These are phyloP conservation scores for Colletotrichum shisoi DNA, from an alignment of 2,329 filamentous ascomycete genomes.

Conservation along the genomic window DNA sequence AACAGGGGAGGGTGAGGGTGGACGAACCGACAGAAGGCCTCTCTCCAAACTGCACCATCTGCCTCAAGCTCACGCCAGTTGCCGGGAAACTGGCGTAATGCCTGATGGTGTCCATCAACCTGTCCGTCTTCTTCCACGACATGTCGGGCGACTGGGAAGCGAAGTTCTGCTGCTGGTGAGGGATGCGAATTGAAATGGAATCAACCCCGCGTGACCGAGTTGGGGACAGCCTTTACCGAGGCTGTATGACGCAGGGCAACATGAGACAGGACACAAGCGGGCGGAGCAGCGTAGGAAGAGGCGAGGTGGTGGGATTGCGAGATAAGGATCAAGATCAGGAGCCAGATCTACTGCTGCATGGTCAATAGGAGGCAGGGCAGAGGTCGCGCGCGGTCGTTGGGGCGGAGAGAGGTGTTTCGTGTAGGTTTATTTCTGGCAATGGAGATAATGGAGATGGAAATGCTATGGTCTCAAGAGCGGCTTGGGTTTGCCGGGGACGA, in stretches of 20 bases:
- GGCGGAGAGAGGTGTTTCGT: slow-evolving; percentile 28
- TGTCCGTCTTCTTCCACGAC: slow-evolving; percentile 92
- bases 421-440: slow-evolving; percentile 37
- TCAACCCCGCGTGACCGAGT: slow-evolving; percentile 40
- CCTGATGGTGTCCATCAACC: slow-evolving; percentile 95
- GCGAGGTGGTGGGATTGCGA: slow-evolving; percentile 10
- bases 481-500: slow-evolving; percentile 34
- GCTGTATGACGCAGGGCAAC: slow-evolving; percentile 41
- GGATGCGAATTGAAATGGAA: slow-evolving; percentile 36
- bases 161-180: slow-evolving; percentile 22
- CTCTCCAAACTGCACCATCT: slow-evolving; percentile 99
- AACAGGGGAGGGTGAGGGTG: slow-evolving; percentile 9
- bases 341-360: slow-evolving; percentile 30
- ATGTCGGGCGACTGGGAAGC: slow-evolving; percentile 61
- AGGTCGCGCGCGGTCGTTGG: slow-evolving; percentile 29
- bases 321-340: slow-evolving; percentile 1
- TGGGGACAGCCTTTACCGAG: slow-evolving; percentile 40
- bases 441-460: slow-evolving; percentile 25
- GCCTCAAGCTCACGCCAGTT: slow-evolving; percentile 91
- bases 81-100: slow-evolving; percentile 97
- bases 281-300: slow-evolving; percentile 16
- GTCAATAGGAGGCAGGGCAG: slow-evolving; percentile 21
- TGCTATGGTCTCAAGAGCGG: background rate
- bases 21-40: slow-evolving; percentile 83
- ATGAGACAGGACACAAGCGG: slow-evolving; percentile 34